Percentiles rank a stretch among this genome's conserved stretches.
phyloP scores from a whole-genome alignment of 2,329 filamentous ascomycete genomes.

The Penicillium sp. region DNA sequence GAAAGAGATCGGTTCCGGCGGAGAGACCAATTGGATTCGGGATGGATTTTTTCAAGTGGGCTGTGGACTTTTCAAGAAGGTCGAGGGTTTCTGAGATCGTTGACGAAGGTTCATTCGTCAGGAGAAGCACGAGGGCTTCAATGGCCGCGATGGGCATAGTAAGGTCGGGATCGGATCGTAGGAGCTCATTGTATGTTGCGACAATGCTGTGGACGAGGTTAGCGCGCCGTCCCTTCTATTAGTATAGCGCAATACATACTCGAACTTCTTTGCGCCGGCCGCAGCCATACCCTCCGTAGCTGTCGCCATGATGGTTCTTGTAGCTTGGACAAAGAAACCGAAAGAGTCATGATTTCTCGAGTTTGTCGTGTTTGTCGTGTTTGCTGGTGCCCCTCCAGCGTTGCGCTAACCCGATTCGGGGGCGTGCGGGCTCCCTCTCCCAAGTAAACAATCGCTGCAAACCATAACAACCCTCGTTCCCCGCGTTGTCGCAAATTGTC shows the following conservation, averaged over 20 bases:
- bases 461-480: constrained; percentile 25
- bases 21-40: constrained; percentile 86
- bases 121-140: constrained; percentile 79
- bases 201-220: constrained; percentile 49
- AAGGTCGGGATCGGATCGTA: constrained; percentile 67
- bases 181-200: constrained; percentile 58
- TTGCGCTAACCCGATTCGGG: constrained; percentile 28
- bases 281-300: constrained; percentile 17
- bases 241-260: constrained; percentile 26
- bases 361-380: constrained; percentile 33
- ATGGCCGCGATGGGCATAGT: constrained; percentile 96
- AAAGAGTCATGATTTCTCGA: constrained; percentile 23
- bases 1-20: constrained; percentile 91
- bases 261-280: constrained; percentile 32
- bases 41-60: constrained; percentile 68
- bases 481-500: constrained; percentile 5
- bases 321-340: constrained; percentile 4
- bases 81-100: constrained; percentile 94
- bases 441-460: constrained; percentile 33
- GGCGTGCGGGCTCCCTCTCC: constrained; percentile 19
- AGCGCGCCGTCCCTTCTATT: constrained; percentile 8
- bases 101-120: constrained; percentile 69
- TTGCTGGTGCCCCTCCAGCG: constrained; percentile 32
- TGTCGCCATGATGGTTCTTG: constrained; percentile 28
- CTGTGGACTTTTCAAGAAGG: constrained; percentile 69